Percentiles rank a stretch among this genome's conserved stretches.
Conservation (phyloP, 208 protist genomes). For the Kentomonas sorsogonicus region DNA sequence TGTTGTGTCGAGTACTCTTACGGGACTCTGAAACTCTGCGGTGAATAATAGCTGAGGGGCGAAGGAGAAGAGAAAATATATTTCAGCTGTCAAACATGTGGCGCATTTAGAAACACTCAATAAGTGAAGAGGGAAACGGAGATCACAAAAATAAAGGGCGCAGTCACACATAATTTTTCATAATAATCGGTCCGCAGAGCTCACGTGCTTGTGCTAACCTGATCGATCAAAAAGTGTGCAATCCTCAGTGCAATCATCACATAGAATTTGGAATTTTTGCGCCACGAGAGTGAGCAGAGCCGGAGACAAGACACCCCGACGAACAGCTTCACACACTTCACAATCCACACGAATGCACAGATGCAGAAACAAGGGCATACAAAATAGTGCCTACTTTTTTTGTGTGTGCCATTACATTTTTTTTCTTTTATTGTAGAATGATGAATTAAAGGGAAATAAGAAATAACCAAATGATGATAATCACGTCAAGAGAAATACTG, state of each 20-base stretch:
- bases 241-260: neutral
- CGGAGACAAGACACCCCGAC: neutral
- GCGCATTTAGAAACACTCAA: too few species aligned
- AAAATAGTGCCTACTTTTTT: slow-evolving; percentile 6
- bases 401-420: slow-evolving; percentile 4
- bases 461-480: slow-evolving; percentile 5
- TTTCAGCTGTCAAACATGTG: too few species aligned
- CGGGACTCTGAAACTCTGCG: too few species aligned
- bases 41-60: too few species aligned
- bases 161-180: too few species aligned
- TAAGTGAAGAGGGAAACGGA: too few species aligned
- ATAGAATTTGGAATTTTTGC: neutral
- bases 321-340: slow-evolving; percentile 1
- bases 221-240: neutral
- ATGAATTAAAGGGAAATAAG: slow-evolving; percentile 13
- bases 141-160: neutral
- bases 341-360: neutral
- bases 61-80: too few species aligned
- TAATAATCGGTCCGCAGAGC: too few species aligned
- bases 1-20: too few species aligned
- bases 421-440: slow-evolving; percentile 15
- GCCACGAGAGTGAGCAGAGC: neutral
- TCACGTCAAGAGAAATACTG: too few species aligned
- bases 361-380: slow-evolving; percentile 5
- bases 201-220: neutral